Evolutionary conservation across 805 yeast genomes (phyloP).

Genomic region (Phaffomyces opuntiae): DNA sequence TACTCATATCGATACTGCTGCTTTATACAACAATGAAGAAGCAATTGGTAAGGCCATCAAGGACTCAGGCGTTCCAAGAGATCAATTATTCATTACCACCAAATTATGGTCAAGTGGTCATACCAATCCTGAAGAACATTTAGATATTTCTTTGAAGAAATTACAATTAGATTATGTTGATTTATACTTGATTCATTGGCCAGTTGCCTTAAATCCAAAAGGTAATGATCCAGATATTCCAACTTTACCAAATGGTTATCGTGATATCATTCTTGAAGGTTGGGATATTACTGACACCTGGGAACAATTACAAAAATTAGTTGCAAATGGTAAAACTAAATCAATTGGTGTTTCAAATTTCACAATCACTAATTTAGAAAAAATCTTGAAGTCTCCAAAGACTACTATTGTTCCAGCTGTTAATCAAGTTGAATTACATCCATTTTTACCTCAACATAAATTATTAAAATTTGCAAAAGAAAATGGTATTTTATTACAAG

Average conservation of each 20-base stretch:
- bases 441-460: conserved; percentile 15
- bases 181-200: conserved; percentile 77
- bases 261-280: conserved; percentile 57
- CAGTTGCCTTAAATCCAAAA: conserved; percentile 48
- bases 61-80: conserved; percentile 51
- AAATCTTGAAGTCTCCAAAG: conserved; percentile 6
- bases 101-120: conserved; percentile 47
- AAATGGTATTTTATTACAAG: conserved; percentile 15
- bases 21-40: conserved; percentile 43
- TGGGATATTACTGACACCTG: conserved; percentile 31
- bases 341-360: conserved; percentile 18
- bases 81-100: conserved; percentile 62
- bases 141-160: conserved; percentile 51
- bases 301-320: conserved; percentile 13
- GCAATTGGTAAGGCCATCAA: conserved; percentile 49
- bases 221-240: conserved; percentile 5
- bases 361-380: conserved; percentile 10
- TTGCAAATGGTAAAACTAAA: conserved; percentile 7
- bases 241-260: conserved; percentile 32
- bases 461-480: conserved; percentile 9
- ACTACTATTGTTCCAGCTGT: conserved; percentile 12
- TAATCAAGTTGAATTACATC: conserved; percentile 16
- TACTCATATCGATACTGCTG: conserved; percentile 59
- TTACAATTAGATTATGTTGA: conserved; percentile 72
- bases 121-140: conserved; percentile 41